Percentiles rank a stretch among this genome's conserved stretches.
Conservation (phyloP, 2,329 filamentous ascomycete genomes). For the Epichloe hybrida region DNA sequence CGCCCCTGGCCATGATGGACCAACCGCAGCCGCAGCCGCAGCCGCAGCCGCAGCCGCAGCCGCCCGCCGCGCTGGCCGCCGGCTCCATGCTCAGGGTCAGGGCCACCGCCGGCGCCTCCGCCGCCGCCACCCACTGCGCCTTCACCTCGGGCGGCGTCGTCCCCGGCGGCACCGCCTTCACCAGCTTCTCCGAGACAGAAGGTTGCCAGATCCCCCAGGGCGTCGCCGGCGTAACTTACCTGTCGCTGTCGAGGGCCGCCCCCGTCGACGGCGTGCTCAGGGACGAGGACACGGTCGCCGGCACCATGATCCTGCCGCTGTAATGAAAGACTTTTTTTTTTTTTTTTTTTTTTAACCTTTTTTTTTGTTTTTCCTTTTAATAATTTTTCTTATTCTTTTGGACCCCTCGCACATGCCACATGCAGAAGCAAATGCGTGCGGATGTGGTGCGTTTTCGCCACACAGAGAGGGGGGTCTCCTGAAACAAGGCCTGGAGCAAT, state of each 20-base stretch:
- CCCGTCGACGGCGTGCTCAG: constrained; percentile 38
- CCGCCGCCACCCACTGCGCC: constrained; percentile 43
- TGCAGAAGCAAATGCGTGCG: no score
- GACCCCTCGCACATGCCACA: no score
- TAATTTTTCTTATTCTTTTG: no score
- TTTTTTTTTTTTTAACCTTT: neutral
- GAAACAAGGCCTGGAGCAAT: no score
- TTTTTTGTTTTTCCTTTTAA: no score
- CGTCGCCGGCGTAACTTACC: constrained; percentile 51
- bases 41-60: no score
- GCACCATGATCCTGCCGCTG: constrained; percentile 44
- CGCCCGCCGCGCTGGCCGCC: constrained; percentile 22
- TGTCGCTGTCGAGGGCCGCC: constrained; percentile 45
- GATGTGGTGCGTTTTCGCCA: no score
- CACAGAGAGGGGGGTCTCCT: no score
- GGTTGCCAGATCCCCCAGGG: constrained; percentile 46
- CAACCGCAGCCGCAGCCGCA: constrained; percentile 4
- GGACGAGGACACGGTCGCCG: constrained; percentile 53
- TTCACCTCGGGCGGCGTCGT: constrained; percentile 48
- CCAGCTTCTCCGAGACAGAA: constrained; percentile 34
- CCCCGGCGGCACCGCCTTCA: constrained; percentile 47
- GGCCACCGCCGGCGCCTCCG: constrained; percentile 23
- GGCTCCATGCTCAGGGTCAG: constrained; percentile 25
- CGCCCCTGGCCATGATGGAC: constrained; percentile 30
- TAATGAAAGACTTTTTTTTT: neutral